Conservation (phyloP, 257 asterid species). For the Nicotiana paniculata region DNA sequence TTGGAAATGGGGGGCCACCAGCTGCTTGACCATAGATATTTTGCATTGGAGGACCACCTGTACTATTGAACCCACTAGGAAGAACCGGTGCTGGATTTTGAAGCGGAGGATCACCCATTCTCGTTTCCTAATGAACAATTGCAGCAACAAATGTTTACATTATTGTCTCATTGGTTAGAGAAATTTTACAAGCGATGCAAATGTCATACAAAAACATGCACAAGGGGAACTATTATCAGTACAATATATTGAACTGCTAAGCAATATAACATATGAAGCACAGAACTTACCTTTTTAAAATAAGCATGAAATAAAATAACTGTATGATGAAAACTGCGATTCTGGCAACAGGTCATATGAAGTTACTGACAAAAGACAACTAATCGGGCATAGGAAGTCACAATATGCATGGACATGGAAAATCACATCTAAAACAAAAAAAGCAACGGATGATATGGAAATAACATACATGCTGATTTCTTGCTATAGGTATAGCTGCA, state of each 20-base stretch:
- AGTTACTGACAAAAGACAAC: not conserved
- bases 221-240: not conserved
- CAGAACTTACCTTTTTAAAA: not conserved
- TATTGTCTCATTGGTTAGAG: not conserved
- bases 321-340: not conserved
- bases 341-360: not conserved
- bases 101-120: conserved; percentile 50
- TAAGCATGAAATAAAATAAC: not conserved
- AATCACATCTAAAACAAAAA: not conserved
- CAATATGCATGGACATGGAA: not conserved
- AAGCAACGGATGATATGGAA: not conserved
- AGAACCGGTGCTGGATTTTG: conserved; percentile 45
- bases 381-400: not conserved
- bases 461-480: conserved; percentile 64
- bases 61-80: conserved; percentile 47
- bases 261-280: not conserved
- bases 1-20: conserved; percentile 53
- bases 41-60: conserved; percentile 56
- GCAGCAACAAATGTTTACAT: conserved; percentile 11
- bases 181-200: not conserved
- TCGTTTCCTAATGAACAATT: conserved; percentile 51
- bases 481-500: conserved; percentile 64
- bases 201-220: not conserved
- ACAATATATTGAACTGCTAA: not conserved
- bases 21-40: conserved; percentile 50